Base-by-base conservation (phyloP, 352 stramenopile species). In the Phytophthora pluvialis region DNA sequence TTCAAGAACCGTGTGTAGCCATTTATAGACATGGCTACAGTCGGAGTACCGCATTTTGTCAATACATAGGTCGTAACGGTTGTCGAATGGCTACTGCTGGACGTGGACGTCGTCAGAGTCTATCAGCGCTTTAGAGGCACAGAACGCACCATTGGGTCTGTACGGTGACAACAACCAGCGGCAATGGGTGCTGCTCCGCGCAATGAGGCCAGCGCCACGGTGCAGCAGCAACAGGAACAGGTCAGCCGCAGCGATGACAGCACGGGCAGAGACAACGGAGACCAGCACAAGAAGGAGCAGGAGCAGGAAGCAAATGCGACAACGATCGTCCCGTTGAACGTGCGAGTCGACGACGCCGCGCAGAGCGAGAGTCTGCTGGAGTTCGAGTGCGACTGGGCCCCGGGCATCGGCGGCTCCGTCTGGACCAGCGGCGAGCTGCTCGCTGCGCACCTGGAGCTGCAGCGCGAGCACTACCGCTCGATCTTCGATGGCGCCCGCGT, bases 361-460 rank as follows among this genome's bases (percentile, higher is more conserved):
- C 40, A 69, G n/a, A 63, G 64, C 3, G 70, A 77, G 18, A 51
- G 28, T 21, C 15, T 69, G 47, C 63, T 94, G 35, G 60, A 81
- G 65, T 91, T 95, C 43, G 71, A 83, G 56, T 95, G 86, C 70
- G 76, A 93, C 61, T 95, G 86, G 86, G 71, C 84, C 49, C 73
- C 91, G 28, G 86, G 86, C 51, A 95, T 95, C 63, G 86, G 86
- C 57, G 86, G 86, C 47, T 93, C 83, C 10, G 71, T 95, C 28
- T 95, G 86, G 86, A 95, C 86, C 3, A 95, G 86, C 55, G 86
- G 84, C 5, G 74, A 90, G 72, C 73, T 95, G 25, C 73, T 95
- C 16, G 78, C 76, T 13, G 74, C 77, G 4, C 76, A 93, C 46
- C 59, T 95, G 21, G 73, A 86, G 65, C 48, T 75, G 16, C 76